These are phyloP conservation scores for Phytophthora palmivora DNA, from an alignment of 352 stramenopile genomes.

Conservation along the genomic window DNA sequence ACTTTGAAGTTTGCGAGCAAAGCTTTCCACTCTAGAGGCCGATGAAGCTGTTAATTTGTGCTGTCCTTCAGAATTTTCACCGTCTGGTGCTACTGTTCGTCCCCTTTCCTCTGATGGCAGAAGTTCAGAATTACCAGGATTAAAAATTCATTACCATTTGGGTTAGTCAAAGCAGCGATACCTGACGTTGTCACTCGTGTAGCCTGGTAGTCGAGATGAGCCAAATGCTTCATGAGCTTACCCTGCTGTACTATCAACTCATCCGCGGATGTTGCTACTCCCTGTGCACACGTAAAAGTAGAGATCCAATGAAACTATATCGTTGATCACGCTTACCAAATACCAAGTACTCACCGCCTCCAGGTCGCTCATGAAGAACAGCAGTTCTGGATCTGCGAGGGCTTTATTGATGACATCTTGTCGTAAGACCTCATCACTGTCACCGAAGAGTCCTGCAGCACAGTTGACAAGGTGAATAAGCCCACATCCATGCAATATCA, in stretches of 20 bases:
- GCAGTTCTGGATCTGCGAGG: slow-evolving; percentile 68
- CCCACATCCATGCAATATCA: background rate
- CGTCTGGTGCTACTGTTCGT: background rate
- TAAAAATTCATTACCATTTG: background rate
- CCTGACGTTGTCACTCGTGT: slow-evolving; percentile 31
- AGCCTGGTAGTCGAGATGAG: slow-evolving; percentile 51
- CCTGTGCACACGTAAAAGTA: slow-evolving; percentile 33
- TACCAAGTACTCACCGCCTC: slow-evolving; percentile 45
- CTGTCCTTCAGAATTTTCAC: background rate
- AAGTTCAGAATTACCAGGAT: background rate
- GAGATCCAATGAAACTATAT: background rate
- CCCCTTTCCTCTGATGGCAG: slow-evolving; percentile 15
- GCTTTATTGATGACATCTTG: slow-evolving; percentile 57
- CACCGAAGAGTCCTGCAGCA: slow-evolving; percentile 55
- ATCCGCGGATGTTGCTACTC: slow-evolving; percentile 51
- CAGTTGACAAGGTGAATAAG: background rate
- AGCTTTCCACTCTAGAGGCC: slow-evolving; percentile 28
- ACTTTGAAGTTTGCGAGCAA: slow-evolving; percentile 45
- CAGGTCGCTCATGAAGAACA: slow-evolving; percentile 84
- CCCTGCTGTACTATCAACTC: slow-evolving; percentile 56
- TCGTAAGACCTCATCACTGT: slow-evolving; percentile 46
- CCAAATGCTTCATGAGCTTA: slow-evolving; percentile 50
- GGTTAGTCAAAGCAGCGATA: slow-evolving; percentile 3
- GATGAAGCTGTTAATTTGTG: background rate
- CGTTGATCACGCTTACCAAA: background rate